phyloP scores from a whole-genome alignment of 768 basidiomycete genomes.

The Tricholomella constricta region DNA sequence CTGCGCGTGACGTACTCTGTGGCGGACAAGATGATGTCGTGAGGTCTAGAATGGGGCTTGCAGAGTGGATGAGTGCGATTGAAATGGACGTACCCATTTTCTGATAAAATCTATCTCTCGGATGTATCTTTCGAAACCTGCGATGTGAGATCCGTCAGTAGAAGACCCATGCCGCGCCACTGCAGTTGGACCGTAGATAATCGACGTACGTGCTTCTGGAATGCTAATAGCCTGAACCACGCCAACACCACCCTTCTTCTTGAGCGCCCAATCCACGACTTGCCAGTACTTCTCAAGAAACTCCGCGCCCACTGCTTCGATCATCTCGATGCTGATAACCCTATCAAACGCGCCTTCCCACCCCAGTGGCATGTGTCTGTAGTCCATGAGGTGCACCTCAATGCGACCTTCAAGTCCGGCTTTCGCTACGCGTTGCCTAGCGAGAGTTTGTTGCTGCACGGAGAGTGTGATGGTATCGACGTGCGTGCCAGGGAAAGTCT shows the following conservation, averaged over 20 bases:
- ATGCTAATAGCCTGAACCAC: slow-evolving; percentile 78
- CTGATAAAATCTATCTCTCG: slow-evolving; percentile 72
- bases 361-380: slow-evolving; percentile 59
- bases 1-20: slow-evolving; percentile 30
- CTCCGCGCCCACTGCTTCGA: slow-evolving; percentile 71
- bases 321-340: slow-evolving; percentile 77
- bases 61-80: no score
- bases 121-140: slow-evolving; percentile 57
- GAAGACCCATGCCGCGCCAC: no score
- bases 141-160: not conserved
- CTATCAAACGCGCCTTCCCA: slow-evolving; percentile 71
- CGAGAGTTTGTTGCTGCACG: slow-evolving; percentile 60
- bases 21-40: no score
- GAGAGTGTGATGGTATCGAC: slow-evolving; percentile 78
- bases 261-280: slow-evolving; percentile 68
- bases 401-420: slow-evolving; percentile 56
- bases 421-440: slow-evolving; percentile 51
- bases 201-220: slow-evolving; percentile 66
- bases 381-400: slow-evolving; percentile 75
- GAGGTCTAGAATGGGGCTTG: no score
- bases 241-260: slow-evolving; percentile 56
- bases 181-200: no score
- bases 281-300: slow-evolving; percentile 67
- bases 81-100: slow-evolving; percentile 60
- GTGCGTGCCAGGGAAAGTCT: slow-evolving; percentile 52